Evolutionary conservation across 805 yeast genomes (phyloP), one percentile per base, ranked within the genome.

Genomic region (Yamadazyma paraphyllophila): DNA sequence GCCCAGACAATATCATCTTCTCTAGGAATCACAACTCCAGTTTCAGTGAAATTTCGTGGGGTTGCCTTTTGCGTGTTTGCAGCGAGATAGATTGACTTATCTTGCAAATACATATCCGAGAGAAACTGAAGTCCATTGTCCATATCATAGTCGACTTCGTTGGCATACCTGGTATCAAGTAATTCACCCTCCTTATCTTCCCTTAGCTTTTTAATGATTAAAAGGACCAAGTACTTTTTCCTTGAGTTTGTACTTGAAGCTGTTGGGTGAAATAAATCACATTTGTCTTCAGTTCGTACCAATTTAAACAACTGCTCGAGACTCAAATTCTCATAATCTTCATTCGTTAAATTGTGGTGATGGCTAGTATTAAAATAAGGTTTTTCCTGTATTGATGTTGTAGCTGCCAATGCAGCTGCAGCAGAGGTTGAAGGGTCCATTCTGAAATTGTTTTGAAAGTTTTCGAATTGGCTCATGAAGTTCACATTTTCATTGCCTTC

Each of bases 1-100:
- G 96, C 85, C 96, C 97, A 90, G 31, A 89, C 83, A 13, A 92
- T 88, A 60, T 92, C 99, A 61, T 92, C 97, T 51, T 88, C 96
- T 46, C 88, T 78, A 1, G 97, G 97, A 5, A 90, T 77, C n/a
- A 91, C 75, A 16, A 83, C 81, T 1, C 96, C 96, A 35, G 85
- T 66, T 17, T 69, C 73, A 12, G 75, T 69, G 50, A 71, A 71
- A 44, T 55, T 66, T 40, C 77, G 43, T 1, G 65, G 67, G 7
- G 74, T 67, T 30, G 61, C 56, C 50, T 67, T 60, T 2, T 67
- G 51, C 39, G 62, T 49, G 34, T 52, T 53, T 12, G 60, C 54
- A 7, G 47, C 16, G 12, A 43, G 35, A 31, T 39, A 36, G 1
- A 41, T 20, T 30, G 58, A 51, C 26, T 63, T 61, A 39, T 71